Base-by-base conservation (phyloP, 495 filamentous ascomycete species). In the Xylaria flabelliformis region DNA sequence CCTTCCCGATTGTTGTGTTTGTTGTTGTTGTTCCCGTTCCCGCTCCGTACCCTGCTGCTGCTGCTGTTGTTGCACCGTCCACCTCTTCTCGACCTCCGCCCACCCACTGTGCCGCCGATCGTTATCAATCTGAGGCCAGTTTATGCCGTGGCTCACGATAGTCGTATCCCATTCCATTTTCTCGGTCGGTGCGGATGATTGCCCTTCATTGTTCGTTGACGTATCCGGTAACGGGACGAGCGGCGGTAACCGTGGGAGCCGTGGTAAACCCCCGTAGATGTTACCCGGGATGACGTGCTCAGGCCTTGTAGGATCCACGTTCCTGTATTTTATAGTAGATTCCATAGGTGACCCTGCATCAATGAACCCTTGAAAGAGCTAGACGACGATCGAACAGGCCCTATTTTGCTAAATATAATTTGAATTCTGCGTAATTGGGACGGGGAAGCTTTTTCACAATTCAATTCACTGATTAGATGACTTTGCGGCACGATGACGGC, bases 101-200 rank as follows among this genome's bases (percentile, higher is more conserved):
- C 77, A 78, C 9, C 77, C 77, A 48, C 75, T 78, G 9, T 78
- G 76, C 7, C 76, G 71, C 24, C 76, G 71, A 59, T 78, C 76
- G 15, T 59, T 56, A 0, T 66, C 29, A n/a, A 75, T 58, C 34
- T 69, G 67, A 32, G 74, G 50, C 71, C 66, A 74, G 3, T 68
- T 50, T 13, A 71, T 59, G 24, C 29, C 29, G 24, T 76, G 74
- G 39, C 67, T 62, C 15, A 76, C 63, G 1, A 78, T 10, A 1
- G 72, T 51, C 32, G 76, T 76, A 9, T 78, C 76, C 76, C 76
- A 78, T 19, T 78, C 76, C 63, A 69, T 69, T 4, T 24, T 12
- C 51, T 39, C 21, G 4, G 34, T 19, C 17, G 24, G 36, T 32
- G 32, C 39, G 13, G 19, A 5, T 42, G 44, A 17, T 17, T 32